Evolutionary conservation across 208 protist species (phyloP).

Genomic region (Leishmania martiniquensis): DNA sequence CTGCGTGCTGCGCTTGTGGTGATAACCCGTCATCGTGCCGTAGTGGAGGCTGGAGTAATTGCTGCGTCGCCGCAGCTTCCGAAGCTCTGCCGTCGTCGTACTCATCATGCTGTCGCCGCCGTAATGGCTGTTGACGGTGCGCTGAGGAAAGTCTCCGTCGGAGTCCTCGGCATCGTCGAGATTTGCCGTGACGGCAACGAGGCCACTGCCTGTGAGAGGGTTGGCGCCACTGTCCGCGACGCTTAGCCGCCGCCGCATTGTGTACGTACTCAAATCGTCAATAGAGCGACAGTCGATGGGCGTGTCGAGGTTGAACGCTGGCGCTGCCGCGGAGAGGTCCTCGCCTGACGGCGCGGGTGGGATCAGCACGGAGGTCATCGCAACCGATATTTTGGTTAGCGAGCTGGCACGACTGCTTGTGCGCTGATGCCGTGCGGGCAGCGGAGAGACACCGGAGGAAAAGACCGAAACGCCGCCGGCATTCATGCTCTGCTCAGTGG

Average conservation of each 20-base stretch:
- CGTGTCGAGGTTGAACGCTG: background rate
- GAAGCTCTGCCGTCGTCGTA: slow-evolving; percentile 26
- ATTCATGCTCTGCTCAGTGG: background rate
- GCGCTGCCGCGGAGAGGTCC: slow-evolving; percentile 7
- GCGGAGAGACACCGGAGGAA: slow-evolving; percentile 1
- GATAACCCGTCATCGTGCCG: slow-evolving; percentile 31
- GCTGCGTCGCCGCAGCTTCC: slow-evolving; percentile 27
- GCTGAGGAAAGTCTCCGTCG: slow-evolving; percentile 11
- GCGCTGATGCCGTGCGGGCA: background rate
- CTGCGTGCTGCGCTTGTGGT: slow-evolving; percentile 13
- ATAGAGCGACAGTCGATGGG: slow-evolving; percentile 4
- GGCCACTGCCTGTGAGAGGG: background rate
- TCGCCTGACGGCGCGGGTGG: slow-evolving; percentile 9
- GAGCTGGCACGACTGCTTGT: background rate
- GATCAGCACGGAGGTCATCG: slow-evolving; percentile 9
- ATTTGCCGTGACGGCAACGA: background rate
- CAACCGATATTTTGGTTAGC: background rate
- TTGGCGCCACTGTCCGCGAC: background rate
- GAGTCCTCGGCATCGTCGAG: slow-evolving; percentile 1
- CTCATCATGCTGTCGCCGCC: slow-evolving; percentile 15
- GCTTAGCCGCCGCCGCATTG: background rate
- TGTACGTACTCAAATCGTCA: slow-evolving; percentile 13
- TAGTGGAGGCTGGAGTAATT: slow-evolving; percentile 36
- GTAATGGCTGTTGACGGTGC: slow-evolving; percentile 15
- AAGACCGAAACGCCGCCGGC: background rate